Conservation (phyloP, 441 rosid species). For the Macaranga tanarius region DNA sequence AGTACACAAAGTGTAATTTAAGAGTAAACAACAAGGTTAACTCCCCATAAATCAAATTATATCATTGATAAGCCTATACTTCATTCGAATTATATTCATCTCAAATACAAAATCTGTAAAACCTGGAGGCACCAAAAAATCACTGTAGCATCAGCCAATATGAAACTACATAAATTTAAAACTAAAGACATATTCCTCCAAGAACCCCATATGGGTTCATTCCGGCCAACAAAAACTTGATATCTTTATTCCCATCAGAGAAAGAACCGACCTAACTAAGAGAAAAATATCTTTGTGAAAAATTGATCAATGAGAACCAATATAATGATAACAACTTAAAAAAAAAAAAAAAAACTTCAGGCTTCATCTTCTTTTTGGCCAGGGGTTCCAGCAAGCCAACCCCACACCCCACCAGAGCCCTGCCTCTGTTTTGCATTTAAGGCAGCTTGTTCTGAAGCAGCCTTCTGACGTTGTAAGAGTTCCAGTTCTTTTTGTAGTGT, state of each 20-base stretch:
- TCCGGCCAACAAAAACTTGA: conserved; percentile 19
- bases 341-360: conserved; percentile 23
- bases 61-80: conserved; percentile 17
- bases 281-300: conserved; percentile 22
- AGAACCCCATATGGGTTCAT: background rate
- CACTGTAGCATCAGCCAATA: background rate
- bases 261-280: conserved; percentile 26
- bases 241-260: conserved; percentile 26
- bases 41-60: background rate
- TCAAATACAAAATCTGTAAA: conserved; percentile 17
- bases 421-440: conserved; percentile 62
- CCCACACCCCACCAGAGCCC: conserved; percentile 89
- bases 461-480: conserved; percentile 90
- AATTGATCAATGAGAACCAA: conserved; percentile 25
- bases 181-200: conserved; percentile 23
- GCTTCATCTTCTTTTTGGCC: conserved; percentile 42
- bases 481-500: conserved; percentile 83
- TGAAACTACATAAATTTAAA: conserved; percentile 11
- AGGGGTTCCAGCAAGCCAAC: conserved; percentile 93
- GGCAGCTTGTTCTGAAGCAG: conserved; percentile 96
- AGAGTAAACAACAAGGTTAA: too few relatives aligned
- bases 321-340: conserved; percentile 18
- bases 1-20: too few relatives aligned
- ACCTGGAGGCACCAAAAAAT: conserved; percentile 5
- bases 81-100: conserved; percentile 17